Conservation (phyloP, 1,139 yeast species). For the Pichia sp. region DNA sequence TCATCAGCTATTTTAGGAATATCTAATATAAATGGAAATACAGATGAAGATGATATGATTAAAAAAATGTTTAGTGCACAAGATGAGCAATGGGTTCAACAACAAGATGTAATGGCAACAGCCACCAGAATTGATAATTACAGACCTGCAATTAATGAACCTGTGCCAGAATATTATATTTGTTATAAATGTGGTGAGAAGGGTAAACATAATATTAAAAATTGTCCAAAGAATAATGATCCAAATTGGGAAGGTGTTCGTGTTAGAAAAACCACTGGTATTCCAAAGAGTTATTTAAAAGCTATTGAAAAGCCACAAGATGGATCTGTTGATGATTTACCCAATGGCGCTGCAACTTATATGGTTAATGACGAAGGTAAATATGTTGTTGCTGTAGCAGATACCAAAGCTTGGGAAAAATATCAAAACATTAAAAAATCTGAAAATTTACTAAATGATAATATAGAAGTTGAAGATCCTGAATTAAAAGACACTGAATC, state of each 20-base stretch:
- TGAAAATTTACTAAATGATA: slow-evolving; percentile 35
- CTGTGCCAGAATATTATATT: slow-evolving; percentile 93
- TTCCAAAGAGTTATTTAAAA: slow-evolving; percentile 86
- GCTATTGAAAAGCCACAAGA: slow-evolving; percentile 43
- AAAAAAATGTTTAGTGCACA: slow-evolving; percentile 90
- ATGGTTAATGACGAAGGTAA: slow-evolving; percentile 94
- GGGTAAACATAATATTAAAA: slow-evolving; percentile 87
- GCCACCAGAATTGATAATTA: slow-evolving; percentile 57
- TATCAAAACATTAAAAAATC: slow-evolving; percentile 68
- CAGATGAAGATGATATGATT: slow-evolving; percentile 80
- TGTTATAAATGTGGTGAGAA: slow-evolving; percentile 96
- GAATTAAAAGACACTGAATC: slow-evolving; percentile 51
- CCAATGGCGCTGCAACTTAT: slow-evolving; percentile 52
- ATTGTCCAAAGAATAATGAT: slow-evolving; percentile 90
- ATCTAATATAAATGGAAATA: slow-evolving; percentile 27
- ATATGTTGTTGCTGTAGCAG: slow-evolving; percentile 92
- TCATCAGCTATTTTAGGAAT: slow-evolving; percentile 15
- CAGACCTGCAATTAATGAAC: slow-evolving; percentile 39
- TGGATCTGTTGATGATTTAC: slow-evolving; percentile 3
- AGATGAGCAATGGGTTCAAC: slow-evolving; percentile 88
- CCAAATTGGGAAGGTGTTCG: slow-evolving; percentile 92
- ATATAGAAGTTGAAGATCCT: slow-evolving; percentile 38
- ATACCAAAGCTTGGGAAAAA: slow-evolving; percentile 83
- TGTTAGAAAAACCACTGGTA: slow-evolving; percentile 92
- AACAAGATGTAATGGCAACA: slow-evolving; percentile 83